Percentiles rank a stretch among this genome's conserved stretches.
These are phyloP conservation scores for Stemphylium vesicarium DNA, from an alignment of 2,329 filamentous ascomycete species.

Conservation along the genomic window DNA sequence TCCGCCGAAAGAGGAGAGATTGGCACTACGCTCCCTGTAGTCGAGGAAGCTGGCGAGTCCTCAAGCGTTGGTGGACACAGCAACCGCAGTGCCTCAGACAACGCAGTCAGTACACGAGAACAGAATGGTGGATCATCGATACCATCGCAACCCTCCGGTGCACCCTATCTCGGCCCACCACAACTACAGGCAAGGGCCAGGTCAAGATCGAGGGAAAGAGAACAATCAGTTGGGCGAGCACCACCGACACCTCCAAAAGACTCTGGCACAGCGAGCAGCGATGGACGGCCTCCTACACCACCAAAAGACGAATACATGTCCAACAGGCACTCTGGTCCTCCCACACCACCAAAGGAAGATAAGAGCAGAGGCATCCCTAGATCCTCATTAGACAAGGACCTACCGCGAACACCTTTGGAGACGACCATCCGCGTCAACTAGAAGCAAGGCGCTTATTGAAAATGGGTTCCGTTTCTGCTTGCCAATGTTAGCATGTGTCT, in stretches of 20 bases:
- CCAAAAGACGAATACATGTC: slow-evolving; percentile 43
- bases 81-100: slow-evolving; percentile 47
- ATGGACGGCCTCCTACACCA: slow-evolving; percentile 44
- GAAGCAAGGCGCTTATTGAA: not conserved
- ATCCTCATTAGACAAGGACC: slow-evolving; percentile 39
- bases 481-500: not conserved
- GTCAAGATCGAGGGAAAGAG: slow-evolving; percentile 27
- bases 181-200: slow-evolving; percentile 16
- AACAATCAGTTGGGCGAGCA: slow-evolving; percentile 42
- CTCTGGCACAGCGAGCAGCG: slow-evolving; percentile 27
- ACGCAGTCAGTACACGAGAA: slow-evolving; percentile 6
- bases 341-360: slow-evolving; percentile 51
- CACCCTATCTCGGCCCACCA: slow-evolving; percentile 20
- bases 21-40: slow-evolving; percentile 74
- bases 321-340: slow-evolving; percentile 41
- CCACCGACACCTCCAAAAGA: slow-evolving; percentile 56
- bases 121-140: slow-evolving; percentile 17
- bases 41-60: slow-evolving; percentile 86
- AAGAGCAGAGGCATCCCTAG: slow-evolving; percentile 26
- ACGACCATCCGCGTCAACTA: slow-evolving; percentile 43
- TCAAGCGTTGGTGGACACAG: slow-evolving; percentile 69
- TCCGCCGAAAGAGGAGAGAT: slow-evolving; percentile 63
- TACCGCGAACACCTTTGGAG: slow-evolving; percentile 45
- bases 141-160: slow-evolving; percentile 32
- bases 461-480: not conserved